Base-by-base conservation (phyloP, 1,284 basidiomycete species). In the Trametes sp. region DNA sequence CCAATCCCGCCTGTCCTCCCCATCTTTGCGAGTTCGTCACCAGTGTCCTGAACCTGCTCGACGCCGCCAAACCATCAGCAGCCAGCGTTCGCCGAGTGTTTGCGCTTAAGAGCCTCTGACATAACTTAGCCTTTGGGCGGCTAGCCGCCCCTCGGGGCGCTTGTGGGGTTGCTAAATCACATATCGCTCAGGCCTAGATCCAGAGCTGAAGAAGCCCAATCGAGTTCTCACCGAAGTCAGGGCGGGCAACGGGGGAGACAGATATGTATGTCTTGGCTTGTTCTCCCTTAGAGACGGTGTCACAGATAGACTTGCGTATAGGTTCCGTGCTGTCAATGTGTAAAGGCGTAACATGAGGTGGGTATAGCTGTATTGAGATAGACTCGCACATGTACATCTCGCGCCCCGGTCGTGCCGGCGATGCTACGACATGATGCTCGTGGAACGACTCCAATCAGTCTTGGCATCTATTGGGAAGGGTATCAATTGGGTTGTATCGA, bases 21-120 rank as follows among this genome's bases (percentile, higher is more conserved):
- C 58, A 54, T 60, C 58, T 36, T 44, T 35, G 14, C 21, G 2
- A n/a, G 23, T 35, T 46, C 57, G 50, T 53, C 50, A 59, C 46
- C 19, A 14, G 4, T 11, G 36, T 38, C 36, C 36, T 38, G 36
- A 4, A 28, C 28, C 48, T 31, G 31, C 4, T 36, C 33, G 26
- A 23, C 50, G 33, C n/a, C 4, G 31, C 35, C 19, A 29, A 31
- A 16, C 28, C 28, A 28, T 7, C 14, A n/a, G 26, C 46, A 49
- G 5, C 26, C 3, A 49, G 16, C 23, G 8, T 4, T 46, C 26
- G 11, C 45, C 4, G 19, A 28, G 21, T 24, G n/a, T 21, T n/a
- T n/a, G 41, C 11, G 41, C n/a, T n/a, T n/a, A n/a, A n/a, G n/a
- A n/a, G n/a, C 28, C 13, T 28, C 24, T 28, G 45, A 28, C 45